phyloP scores from a whole-genome alignment of 345 rosid species.

The Citrus glauca region DNA sequence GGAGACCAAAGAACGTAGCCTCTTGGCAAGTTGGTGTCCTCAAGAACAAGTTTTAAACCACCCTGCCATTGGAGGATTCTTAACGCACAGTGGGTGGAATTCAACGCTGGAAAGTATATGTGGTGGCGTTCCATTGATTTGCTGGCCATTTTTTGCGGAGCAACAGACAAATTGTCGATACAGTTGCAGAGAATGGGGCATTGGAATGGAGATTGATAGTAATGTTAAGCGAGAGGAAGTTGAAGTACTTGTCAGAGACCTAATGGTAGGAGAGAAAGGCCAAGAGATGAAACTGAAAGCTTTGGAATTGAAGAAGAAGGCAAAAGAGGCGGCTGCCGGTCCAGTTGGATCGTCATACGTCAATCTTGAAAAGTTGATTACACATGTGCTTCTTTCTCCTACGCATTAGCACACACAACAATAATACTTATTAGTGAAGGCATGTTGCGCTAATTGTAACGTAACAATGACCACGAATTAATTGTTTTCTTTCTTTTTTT shows the following conservation, averaged over 20 bases:
- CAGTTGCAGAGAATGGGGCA: slow-evolving; percentile 46
- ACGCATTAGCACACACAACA: not conserved
- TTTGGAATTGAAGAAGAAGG: slow-evolving; percentile 38
- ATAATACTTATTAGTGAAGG: no score
- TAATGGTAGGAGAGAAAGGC: slow-evolving; percentile 50
- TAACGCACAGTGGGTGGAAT: slow-evolving; percentile 69
- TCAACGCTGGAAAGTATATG: slow-evolving; percentile 51
- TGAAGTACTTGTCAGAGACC: slow-evolving; percentile 42
- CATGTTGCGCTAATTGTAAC: no score
- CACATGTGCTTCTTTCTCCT: slow-evolving; percentile 22
- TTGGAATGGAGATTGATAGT: slow-evolving; percentile 55
- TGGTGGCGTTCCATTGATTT: slow-evolving; percentile 45
- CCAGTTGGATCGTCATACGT: slow-evolving; percentile 33
- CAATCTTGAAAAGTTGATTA: slow-evolving; percentile 30
- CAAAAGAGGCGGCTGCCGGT: slow-evolving; percentile 16
- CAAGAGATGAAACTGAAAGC: slow-evolving; percentile 49
- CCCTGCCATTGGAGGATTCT: slow-evolving; percentile 48
- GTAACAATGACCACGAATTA: not conserved
- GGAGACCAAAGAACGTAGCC: slow-evolving; percentile 34
- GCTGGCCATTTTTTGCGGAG: slow-evolving; percentile 70
- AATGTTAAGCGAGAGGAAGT: slow-evolving; percentile 51
- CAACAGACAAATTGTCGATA: slow-evolving; percentile 57
- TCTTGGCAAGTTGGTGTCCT: slow-evolving; percentile 51
- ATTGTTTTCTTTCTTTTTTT: not conserved
- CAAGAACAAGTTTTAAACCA: slow-evolving; percentile 52